Evolutionary conservation across 2,329 filamentous ascomycete genomes (phyloP), one percentile per base, ranked within the genome.

Genomic region (Alternaria novae-zelandiae): DNA sequence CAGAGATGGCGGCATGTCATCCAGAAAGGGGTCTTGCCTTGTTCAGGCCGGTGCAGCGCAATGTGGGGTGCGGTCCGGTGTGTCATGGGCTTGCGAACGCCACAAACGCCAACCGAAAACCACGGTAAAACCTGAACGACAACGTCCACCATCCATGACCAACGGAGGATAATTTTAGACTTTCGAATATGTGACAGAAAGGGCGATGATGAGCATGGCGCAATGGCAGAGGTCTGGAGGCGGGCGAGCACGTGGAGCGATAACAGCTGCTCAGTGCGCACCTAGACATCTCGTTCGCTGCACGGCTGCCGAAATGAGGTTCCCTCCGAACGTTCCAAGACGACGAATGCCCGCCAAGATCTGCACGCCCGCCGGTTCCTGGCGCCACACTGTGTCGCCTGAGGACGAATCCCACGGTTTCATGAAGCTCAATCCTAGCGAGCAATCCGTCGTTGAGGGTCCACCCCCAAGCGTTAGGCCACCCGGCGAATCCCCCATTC

Each of bases 51-150:
- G 25, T 15, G 28, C 20, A 20, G 25, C 46, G 32, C 15, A 21
- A 58, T 58, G 59, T 61, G 59, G 59, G 54, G 53, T 28, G n/a
- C 12, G 45, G n/a, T 44, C 25, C 28, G 54, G 25, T 36, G 59
- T 57, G 54, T 43, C 59, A 45, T 51, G 49, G 47, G 49, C 49
- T 23, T 12, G 20, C 17, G 45, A 58, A 36, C 46, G 59, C 53
- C 59, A 57, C 45, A 6, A 9, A 57, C 54, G 43, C 44, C 45
- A 61, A 15, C 59, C 28, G 23, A 21, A 47, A 49, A 44, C 58
- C 43, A 57, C 32, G 13, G 44, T 9, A 45, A 44, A 50, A 32
- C 26, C 23, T 30, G n/a, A 26, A 25, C 44, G 2, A 25, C 17
- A 10, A 25, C 23, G n/a, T 57, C 45, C 54, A 25, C 44, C n/a